Evolutionary conservation across 2,329 filamentous ascomycete species (phyloP).

Genomic region (Aspergillus unguis): DNA sequence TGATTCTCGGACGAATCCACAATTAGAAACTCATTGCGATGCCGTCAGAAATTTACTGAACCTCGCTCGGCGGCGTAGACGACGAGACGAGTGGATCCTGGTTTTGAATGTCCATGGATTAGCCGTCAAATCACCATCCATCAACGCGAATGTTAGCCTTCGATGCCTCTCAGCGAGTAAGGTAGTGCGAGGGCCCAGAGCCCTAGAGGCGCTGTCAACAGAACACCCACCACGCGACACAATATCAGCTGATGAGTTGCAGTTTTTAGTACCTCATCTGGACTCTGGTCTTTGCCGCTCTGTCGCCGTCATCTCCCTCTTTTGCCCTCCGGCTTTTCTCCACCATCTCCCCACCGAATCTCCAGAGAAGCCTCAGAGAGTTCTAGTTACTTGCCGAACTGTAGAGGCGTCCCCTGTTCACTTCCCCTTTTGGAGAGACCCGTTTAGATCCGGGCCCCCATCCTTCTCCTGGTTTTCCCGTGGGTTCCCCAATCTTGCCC

Average conservation of each 20-base stretch:
- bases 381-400: conserved; percentile 4
- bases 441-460: conserved; percentile 32
- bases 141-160: not conserved
- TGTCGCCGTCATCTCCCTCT: not conserved
- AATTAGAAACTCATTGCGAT: not conserved
- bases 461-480: conserved; percentile 20
- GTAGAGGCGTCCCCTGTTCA: conserved; percentile 18
- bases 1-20: conserved; percentile 9
- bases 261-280: not conserved
- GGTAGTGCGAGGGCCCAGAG: not conserved
- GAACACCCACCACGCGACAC: not conserved
- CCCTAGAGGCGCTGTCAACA: not conserved
- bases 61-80: not conserved
- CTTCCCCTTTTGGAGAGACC: conserved; percentile 5
- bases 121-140: conserved; percentile 4
- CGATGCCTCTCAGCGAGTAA: not conserved
- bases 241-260: not conserved
- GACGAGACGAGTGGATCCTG: not conserved
- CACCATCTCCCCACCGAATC: conserved; percentile 1
- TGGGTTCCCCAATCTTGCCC: conserved; percentile 19
- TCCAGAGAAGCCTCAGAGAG: conserved; percentile 19
- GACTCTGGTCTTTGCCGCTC: not conserved
- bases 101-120: not conserved
- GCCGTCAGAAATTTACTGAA: not conserved
- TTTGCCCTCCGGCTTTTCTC: not conserved